phyloP scores from a whole-genome alignment of 2,329 filamentous ascomycete genomes.

The Cordyceps tenuipes region DNA sequence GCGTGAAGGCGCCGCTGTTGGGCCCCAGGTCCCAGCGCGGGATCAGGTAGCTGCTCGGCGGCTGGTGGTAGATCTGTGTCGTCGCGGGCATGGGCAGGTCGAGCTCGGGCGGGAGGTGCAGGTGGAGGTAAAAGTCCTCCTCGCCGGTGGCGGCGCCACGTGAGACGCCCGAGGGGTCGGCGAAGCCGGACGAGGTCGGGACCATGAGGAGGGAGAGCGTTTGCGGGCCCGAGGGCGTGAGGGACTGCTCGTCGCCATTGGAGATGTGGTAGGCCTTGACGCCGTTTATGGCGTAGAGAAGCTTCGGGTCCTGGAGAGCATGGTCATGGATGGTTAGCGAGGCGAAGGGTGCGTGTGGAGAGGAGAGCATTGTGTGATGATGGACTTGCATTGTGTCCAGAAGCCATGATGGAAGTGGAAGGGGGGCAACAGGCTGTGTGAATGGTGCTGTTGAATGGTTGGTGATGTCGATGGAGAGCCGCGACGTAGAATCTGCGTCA shows the following conservation, averaged over 20 bases:
- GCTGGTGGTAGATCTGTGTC: slow-evolving; percentile 95
- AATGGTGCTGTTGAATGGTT: not conserved
- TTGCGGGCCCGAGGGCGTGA: slow-evolving; percentile 81
- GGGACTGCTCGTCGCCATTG: slow-evolving; percentile 72
- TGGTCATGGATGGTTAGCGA: not conserved
- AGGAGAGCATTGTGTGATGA: not conserved
- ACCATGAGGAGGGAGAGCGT: slow-evolving; percentile 94
- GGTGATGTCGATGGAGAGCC: not conserved
- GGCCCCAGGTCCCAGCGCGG: slow-evolving; percentile 90
- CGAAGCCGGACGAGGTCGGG: slow-evolving; percentile 70
- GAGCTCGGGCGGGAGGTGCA: slow-evolving; percentile 89
- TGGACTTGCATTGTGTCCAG: slow-evolving; percentile 34
- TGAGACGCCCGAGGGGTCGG: slow-evolving; percentile 40
- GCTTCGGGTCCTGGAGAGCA: slow-evolving; percentile 47
- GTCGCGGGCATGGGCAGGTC: slow-evolving; percentile 90
- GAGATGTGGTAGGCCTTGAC: slow-evolving; percentile 88
- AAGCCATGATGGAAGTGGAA: slow-evolving; percentile 28
- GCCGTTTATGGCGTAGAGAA: slow-evolving; percentile 66
- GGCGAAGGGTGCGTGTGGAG: not conserved
- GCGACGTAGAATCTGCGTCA: not conserved
- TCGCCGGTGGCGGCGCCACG: slow-evolving; percentile 44
- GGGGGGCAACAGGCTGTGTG: not conserved
- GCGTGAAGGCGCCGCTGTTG: slow-evolving; percentile 81
- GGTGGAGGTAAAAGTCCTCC: slow-evolving; percentile 94
- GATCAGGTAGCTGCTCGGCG: slow-evolving; percentile 85